These are phyloP conservation scores for Hemerocallis citrina DNA, from an alignment of 106 monocot genomes.

Conservation along the genomic window DNA sequence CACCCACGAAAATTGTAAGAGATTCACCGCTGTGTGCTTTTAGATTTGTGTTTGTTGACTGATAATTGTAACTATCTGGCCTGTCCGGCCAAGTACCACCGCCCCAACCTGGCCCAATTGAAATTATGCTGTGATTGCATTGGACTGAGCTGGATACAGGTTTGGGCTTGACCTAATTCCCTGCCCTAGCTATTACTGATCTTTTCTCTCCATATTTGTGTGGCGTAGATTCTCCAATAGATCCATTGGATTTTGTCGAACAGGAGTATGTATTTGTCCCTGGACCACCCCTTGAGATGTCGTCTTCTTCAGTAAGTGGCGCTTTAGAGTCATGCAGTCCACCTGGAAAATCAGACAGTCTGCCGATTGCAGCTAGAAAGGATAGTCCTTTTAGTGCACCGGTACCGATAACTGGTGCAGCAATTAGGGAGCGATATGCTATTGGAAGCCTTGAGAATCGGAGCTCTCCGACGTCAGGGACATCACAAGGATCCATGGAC, in stretches of 20 bases:
- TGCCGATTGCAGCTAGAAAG: constrained; percentile 26
- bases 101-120: no score
- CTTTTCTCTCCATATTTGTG: constrained; percentile 5
- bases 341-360: constrained; percentile 47
- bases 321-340: constrained; percentile 26
- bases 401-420: constrained; percentile 53
- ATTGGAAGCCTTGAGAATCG: constrained; percentile 41
- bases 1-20: no score
- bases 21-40: no score
- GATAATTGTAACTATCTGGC: no score
- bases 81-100: no score
- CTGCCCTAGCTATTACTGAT: constrained; percentile 3
- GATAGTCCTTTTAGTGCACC: constrained; percentile 53
- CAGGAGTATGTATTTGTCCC: constrained; percentile 84
- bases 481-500: constrained; percentile 77
- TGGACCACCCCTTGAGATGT: constrained; percentile 55
- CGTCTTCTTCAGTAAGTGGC: constrained; percentile 56
- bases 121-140: no score
- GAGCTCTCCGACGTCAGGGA: constrained; percentile 43
- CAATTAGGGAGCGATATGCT: constrained; percentile 6
- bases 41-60: no score
- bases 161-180: no score
- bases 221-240: constrained; percentile 39
- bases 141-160: no score
- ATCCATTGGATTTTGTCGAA: constrained; percentile 83